These are phyloP conservation scores for Suhomyces maxii DNA, from an alignment of 1,139 yeast genomes.

Conservation along the genomic window DNA sequence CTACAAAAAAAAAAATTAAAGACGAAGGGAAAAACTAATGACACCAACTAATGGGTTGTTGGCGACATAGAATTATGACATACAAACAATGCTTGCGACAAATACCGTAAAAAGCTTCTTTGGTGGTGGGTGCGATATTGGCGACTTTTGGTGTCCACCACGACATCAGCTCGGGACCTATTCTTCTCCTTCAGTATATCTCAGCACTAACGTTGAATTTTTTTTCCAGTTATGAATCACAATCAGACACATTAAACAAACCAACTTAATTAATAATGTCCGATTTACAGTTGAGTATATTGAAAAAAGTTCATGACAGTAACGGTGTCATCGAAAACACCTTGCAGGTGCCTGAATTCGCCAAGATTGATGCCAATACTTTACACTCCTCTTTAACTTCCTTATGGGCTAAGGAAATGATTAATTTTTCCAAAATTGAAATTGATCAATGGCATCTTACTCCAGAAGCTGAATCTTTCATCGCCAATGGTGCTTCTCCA, in stretches of 20 bases:
- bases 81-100: not conserved
- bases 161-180: not conserved
- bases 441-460: slow-evolving; percentile 76
- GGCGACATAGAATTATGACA: no score
- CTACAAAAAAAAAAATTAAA: no score
- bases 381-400: slow-evolving; percentile 79
- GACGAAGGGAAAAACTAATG: no score
- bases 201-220: slow-evolving; percentile 13
- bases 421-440: slow-evolving; percentile 72
- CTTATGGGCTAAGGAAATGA: slow-evolving; percentile 80
- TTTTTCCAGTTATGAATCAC: slow-evolving; percentile 10
- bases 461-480: slow-evolving; percentile 78
- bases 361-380: slow-evolving; percentile 38
- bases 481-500: slow-evolving; percentile 74
- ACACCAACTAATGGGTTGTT: no score
- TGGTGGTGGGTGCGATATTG: not conserved
- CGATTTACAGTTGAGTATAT: slow-evolving; percentile 56
- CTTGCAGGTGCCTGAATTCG: slow-evolving; percentile 50
- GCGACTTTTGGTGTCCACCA: not conserved
- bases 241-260: not conserved
- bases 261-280: slow-evolving; percentile 37
- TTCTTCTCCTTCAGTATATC: slow-evolving; percentile 3
- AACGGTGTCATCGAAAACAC: slow-evolving; percentile 67
- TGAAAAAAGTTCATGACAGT: slow-evolving; percentile 59
- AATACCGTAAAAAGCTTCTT: no score